Evolutionary conservation across 805 yeast genomes (phyloP), one percentile per base, ranked within the genome.

Genomic region (Cyberlindnera petersonii): DNA sequence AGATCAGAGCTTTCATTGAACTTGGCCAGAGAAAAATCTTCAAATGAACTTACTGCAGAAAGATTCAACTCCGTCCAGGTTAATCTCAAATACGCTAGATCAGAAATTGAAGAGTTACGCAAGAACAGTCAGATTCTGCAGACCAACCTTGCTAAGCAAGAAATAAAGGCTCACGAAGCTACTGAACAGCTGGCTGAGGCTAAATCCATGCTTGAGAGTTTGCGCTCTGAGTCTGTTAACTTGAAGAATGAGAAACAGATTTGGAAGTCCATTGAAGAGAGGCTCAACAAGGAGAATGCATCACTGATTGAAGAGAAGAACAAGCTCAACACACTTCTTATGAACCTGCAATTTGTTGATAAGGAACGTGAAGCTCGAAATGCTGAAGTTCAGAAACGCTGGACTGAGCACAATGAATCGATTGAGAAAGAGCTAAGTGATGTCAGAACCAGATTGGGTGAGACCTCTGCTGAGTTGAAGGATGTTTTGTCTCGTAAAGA

Each of bases 341-440:
- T 72, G 7, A 81, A 73, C 49, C 61, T 86, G 31, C 91, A 85
- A 58, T 53, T 77, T 2, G 54, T 77, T 27, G 76, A 77, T 40
- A 68, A 68, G 37, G 89, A 85, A 53, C 69, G 88, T 37, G 83
- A 81, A 35, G 48, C 60, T 1, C 63, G 75, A 6, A 67, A 73
- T 33, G 55, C 63, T 16, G 80, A 77, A 26, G 53, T 79, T 5
- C 68, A 77, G 16, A 59, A 65, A 11, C 65, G 81, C 29, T 67
- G 78, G 36, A 53, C 69, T 8, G 59, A 65, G 18, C 77, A 76
- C 34, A 61, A 79, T 9, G 73, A 71, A 32, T 58, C 71, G 18
- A 63, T 79, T 21, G 76, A 77, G 46, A 42, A 45, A 23, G 77
- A 77, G 34, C 47, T 75, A 31, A 64, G 69, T 11, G 40, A 48